Conservation (phyloP, 139 green algal species). For the Mesotaenium endlicherianum region DNA sequence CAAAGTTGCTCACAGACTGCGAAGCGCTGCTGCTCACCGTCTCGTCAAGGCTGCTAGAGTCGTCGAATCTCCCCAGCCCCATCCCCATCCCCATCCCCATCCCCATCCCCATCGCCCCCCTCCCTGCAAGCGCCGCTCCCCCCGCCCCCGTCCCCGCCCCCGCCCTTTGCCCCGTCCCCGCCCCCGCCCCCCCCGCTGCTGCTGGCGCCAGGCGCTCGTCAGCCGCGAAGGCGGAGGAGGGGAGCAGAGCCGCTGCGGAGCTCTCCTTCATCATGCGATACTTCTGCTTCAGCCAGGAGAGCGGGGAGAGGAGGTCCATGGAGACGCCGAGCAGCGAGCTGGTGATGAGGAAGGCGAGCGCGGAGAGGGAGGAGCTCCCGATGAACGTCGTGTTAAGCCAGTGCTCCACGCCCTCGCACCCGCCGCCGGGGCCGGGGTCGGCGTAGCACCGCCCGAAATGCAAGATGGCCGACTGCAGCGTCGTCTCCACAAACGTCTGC, state of each 20-base stretch:
- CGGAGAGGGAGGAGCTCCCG: slow-evolving; percentile 13
- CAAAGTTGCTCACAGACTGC: neutral
- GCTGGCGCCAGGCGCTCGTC: too few relatives aligned
- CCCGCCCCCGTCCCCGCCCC: neutral
- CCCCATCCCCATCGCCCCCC: neutral
- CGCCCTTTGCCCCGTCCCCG: neutral
- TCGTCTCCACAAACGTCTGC: slow-evolving; percentile 33
- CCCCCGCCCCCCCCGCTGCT: neutral
- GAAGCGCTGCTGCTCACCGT: neutral
- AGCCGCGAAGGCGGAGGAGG: too few relatives aligned
- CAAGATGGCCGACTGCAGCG: slow-evolving; percentile 15
- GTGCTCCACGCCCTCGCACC: neutral
- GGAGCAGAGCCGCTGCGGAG: too few relatives aligned
- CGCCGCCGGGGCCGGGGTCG: neutral
- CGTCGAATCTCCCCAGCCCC: too few relatives aligned
- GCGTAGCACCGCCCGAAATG: slow-evolving; percentile 10
- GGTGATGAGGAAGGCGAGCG: slow-evolving; percentile 44
- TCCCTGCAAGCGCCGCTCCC: neutral
- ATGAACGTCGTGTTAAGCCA: slow-evolving; percentile 29
- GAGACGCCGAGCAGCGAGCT: slow-evolving; percentile 44
- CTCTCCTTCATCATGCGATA: neutral
- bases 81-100: neutral
- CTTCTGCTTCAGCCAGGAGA: slow-evolving; percentile 1
- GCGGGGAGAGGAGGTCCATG: slow-evolving; percentile 35
- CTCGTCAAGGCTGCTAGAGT: neutral